A percentile compares a stretch with the other conserved stretches of the same genome.
Evolutionary conservation across 495 filamentous ascomycete species (phyloP).

Genomic region (Penicillium lividum): DNA sequence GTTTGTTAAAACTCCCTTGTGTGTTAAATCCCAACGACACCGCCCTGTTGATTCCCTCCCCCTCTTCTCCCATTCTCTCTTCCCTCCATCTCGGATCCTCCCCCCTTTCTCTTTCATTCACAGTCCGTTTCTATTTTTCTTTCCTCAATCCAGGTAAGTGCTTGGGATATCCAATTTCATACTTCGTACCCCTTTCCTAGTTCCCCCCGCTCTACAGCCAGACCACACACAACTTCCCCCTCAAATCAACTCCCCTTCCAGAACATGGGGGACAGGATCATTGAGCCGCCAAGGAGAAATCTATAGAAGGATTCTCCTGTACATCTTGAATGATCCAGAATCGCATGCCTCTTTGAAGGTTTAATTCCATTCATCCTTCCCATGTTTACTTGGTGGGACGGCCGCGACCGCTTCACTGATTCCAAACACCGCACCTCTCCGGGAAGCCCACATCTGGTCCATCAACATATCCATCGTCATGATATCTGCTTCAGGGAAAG

Average conservation of each 20-base stretch:
- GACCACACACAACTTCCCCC: constrained; percentile 16
- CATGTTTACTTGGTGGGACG: constrained; percentile 28
- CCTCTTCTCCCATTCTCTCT: constrained; percentile 28
- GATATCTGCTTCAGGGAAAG: constrained; percentile 11
- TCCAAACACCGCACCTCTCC: constrained; percentile 16
- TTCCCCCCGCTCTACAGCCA: constrained; percentile 19
- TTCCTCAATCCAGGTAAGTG: constrained; percentile 31
- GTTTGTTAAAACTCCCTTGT: neutral
- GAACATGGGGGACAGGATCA: constrained; percentile 5
- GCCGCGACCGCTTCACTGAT: constrained; percentile 32
- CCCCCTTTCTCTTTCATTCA: constrained; percentile 16
- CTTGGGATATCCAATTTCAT: constrained; percentile 14
- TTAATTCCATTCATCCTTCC: constrained; percentile 10
- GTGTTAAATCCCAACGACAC: constrained; percentile 38
- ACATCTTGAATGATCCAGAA: constrained; percentile 5
- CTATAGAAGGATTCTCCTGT: neutral
- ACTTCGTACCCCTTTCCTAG: constrained; percentile 18
- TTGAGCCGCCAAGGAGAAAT: constrained; percentile 1
- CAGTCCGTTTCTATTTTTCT: constrained; percentile 7
- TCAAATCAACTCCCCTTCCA: constrained; percentile 12
- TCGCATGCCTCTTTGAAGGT: constrained; percentile 15
- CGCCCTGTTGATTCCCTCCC: constrained; percentile 29
- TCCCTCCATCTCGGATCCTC: constrained; percentile 20
- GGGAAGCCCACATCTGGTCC: constrained; percentile 6
- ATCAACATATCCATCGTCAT: constrained; percentile 20